Percentiles rank a stretch among this genome's conserved stretches.
These are phyloP conservation scores for Dipteronia dyeriana DNA, from an alignment of 345 rosid genomes.

Conservation along the genomic window DNA sequence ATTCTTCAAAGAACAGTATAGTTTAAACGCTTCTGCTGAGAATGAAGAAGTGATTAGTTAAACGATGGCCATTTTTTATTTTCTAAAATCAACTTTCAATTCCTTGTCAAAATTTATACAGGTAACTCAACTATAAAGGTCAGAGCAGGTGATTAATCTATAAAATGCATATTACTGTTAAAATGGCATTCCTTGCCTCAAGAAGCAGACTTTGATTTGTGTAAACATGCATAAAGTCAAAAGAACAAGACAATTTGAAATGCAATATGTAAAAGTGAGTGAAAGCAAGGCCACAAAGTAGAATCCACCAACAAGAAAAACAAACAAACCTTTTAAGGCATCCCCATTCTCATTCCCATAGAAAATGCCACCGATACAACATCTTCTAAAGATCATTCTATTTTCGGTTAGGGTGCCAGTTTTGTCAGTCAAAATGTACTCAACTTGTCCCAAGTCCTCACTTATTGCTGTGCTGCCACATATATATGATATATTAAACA, in stretches of 20 bases:
- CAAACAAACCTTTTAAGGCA: conserved; percentile 80
- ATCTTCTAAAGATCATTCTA: conserved; percentile 94
- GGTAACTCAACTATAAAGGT: background rate
- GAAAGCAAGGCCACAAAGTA: background rate
- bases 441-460: conserved; percentile 99
- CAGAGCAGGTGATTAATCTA: background rate
- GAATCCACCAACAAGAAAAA: conserved; percentile 8
- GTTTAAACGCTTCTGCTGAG: background rate
- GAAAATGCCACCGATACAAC: conserved; percentile 79
- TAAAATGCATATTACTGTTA: background rate
- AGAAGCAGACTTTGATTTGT: background rate
- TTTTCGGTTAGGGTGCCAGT: conserved; percentile 98
- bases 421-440: conserved; percentile 96
- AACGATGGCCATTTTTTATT: conserved; percentile 1
- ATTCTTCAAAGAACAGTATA: background rate
- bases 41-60: conserved; percentile 2
- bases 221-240: conserved; percentile 2
- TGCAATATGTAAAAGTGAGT: background rate
- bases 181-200: background rate
- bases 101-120: background rate
- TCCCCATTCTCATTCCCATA: conserved; percentile 90
- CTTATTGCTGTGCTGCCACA: conserved; percentile 99
- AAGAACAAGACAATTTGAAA: background rate
- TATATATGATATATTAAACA: conserved; percentile 44
- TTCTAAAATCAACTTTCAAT: conserved; percentile 2